Evolutionary conservation across 768 basidiomycete species (phyloP).

Genomic region (Boletus edulis): DNA sequence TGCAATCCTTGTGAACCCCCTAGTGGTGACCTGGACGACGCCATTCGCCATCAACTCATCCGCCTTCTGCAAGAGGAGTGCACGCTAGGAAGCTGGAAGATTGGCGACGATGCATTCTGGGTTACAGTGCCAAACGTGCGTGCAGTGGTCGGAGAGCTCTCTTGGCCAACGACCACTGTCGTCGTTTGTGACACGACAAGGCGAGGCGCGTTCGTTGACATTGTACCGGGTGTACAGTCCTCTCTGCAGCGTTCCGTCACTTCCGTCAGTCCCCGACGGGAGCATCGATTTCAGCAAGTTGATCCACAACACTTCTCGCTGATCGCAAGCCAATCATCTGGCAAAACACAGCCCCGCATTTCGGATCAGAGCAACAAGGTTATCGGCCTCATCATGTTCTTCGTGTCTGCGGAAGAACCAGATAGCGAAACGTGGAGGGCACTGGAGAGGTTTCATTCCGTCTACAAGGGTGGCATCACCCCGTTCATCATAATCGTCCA

Average conservation of each 20-base stretch:
- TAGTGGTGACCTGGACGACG: background rate
- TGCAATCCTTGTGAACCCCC: constrained; percentile 1
- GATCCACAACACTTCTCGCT: constrained; percentile 6
- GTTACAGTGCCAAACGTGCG: constrained; percentile 16
- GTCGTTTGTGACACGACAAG: constrained; percentile 17
- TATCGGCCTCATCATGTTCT: constrained; percentile 15
- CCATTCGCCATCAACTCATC: background rate
- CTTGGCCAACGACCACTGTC: constrained; percentile 21
- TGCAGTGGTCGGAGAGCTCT: constrained; percentile 15
- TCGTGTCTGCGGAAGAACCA: constrained; percentile 4
- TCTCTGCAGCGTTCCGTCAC: background rate
- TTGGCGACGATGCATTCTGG: constrained; percentile 6
- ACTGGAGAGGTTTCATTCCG: constrained; percentile 12
- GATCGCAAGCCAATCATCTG: background rate
- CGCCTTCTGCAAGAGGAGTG: constrained; percentile 11
- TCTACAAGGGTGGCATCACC: constrained; percentile 12
- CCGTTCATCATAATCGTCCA: constrained; percentile 19
- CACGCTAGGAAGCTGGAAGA: constrained; percentile 13
- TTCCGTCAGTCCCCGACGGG: background rate
- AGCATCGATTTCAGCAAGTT: constrained; percentile 16
- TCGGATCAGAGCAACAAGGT: constrained; percentile 1
- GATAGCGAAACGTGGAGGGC: constrained; percentile 11
- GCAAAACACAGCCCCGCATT: background rate
- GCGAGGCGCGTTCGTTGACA: background rate
- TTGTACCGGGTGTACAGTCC: constrained; percentile 9